Evolutionary conservation across 192 early-diverging fungal genomes (phyloP).

Genomic region (Geosiphon pyriformis): DNA sequence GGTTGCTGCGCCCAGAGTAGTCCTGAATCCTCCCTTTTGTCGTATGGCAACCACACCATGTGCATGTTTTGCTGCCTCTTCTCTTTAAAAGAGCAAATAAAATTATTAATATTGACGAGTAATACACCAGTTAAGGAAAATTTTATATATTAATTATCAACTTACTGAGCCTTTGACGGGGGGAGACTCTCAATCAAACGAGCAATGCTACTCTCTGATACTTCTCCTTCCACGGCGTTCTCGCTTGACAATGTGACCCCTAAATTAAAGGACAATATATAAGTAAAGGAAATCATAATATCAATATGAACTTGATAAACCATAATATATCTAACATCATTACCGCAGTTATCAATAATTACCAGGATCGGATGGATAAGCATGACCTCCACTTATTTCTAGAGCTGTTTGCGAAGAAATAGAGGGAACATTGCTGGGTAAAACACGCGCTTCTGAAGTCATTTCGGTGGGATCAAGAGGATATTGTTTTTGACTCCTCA

Average conservation of each 20-base stretch:
- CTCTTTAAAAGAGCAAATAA: background rate
- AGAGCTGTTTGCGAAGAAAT: background rate
- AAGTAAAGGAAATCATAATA: too few relatives aligned
- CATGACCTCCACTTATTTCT: constrained; percentile 5
- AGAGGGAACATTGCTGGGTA: background rate
- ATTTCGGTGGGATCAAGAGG: background rate
- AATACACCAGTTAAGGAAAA: background rate
- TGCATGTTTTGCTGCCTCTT: constrained; percentile 20
- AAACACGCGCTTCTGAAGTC: background rate
- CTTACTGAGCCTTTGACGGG: constrained; percentile 9
- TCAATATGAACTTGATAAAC: too few relatives aligned
- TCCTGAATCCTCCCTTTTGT: constrained; percentile 32
- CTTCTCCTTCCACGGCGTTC: constrained; percentile 7
- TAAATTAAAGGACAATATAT: background rate
- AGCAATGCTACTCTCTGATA: constrained; percentile 7
- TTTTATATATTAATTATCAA: background rate
- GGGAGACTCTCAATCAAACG: constrained; percentile 14
- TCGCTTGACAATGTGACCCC: constrained; percentile 7
- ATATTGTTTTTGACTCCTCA: background rate
- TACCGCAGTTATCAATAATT: too few relatives aligned
- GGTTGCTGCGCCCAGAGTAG: constrained; percentile 36
- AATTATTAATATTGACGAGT: background rate
- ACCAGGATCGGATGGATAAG: constrained; percentile 12
- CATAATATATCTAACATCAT: too few relatives aligned
- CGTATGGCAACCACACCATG: constrained; percentile 12